These are phyloP conservation scores for Clarkia xantiana DNA, from an alignment of 345 rosid genomes.

Conservation along the genomic window DNA sequence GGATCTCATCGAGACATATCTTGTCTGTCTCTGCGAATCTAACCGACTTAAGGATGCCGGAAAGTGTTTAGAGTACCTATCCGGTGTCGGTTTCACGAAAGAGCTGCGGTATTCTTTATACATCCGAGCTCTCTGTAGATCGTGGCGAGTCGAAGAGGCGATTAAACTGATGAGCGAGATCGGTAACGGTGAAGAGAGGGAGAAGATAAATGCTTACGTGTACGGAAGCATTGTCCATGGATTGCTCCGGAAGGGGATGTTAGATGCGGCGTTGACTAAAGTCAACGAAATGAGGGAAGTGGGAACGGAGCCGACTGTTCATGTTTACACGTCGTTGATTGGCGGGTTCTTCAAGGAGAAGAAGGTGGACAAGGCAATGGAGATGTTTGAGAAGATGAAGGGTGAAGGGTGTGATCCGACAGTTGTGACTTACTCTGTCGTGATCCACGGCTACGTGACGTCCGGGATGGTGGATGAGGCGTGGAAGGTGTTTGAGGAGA, in stretches of 20 bases:
- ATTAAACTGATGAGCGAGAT: conserved; percentile 22
- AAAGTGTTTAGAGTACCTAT: conserved; percentile 28
- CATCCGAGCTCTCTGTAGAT: conserved; percentile 32
- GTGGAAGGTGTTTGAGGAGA: conserved; percentile 30
- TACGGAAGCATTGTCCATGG: conserved; percentile 58
- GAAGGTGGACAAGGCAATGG: conserved; percentile 33
- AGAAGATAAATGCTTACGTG: conserved; percentile 32
- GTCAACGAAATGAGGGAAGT: conserved; percentile 47
- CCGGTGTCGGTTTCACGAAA: conserved; percentile 40
- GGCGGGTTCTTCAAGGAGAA: conserved; percentile 56
- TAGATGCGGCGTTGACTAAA: conserved; percentile 49
- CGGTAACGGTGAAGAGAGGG: conserved; percentile 18
- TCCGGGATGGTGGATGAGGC: conserved; percentile 36
- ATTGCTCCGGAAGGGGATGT: conserved; percentile 35
- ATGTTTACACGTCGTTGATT: conserved; percentile 59
- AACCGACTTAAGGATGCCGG: conserved; percentile 36
- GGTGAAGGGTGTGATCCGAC: conserved; percentile 40
- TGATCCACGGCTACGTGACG: conserved; percentile 55
- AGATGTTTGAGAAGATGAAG: conserved; percentile 33
- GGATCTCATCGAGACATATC: conserved; percentile 44
- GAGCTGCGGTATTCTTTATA: conserved; percentile 42
- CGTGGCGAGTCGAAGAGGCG: conserved; percentile 52
- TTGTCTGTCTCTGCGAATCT: conserved; percentile 54
- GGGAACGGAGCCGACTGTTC: conserved; percentile 43
- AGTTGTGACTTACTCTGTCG: conserved; percentile 53